Evolutionary conservation across 2,329 filamentous ascomycete genomes (phyloP), one percentile per base, ranked within the genome.

Genomic region (Plectosphaerella sp.): DNA sequence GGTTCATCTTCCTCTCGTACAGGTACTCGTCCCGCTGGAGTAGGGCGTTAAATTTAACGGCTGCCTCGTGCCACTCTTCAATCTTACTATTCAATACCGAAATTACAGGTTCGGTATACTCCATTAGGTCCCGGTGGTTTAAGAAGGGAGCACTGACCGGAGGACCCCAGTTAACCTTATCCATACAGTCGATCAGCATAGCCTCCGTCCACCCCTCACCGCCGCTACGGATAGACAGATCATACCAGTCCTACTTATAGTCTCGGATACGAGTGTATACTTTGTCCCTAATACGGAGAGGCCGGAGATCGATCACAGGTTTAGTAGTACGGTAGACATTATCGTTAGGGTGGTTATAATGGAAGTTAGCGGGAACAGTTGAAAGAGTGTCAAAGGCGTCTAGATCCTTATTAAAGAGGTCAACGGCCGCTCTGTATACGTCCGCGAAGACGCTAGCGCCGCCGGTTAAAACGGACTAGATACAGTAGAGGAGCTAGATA

Each of bases 371-470:
- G 1, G 45, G 45, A 12, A 51, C 50, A 5, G 50, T 51, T 5
- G 50, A 43, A 4, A 51, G 45, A 11, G 45, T 51, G 22, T 51
- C 35, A 35, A 51, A 51, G 15, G 50, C 50, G 5, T 51, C 50
- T 8, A 24, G 18, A 33, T 51, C 50, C n/a, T 15, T 15, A 18
- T 51, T 20, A 20, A 48, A 51, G 11, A 51, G 36, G 20, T 51
- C 50, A 11, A 51, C 33, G 7, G 50, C 50, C 2, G 50, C 50
- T 24, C 37, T 47, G 25, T 51, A 48, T 12, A 25, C 50, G 28
- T 51, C 50, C 18, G 50, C 45, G 25, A 51, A 51, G n/a, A 51
- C 50, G 36, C 50, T 51, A 15, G 50, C 50, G 2, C 50, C 50
- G 4, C 50, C 50, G 8, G 43, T 39, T 9, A 43, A 51, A 3